These are phyloP conservation scores for Candolleomyces eurysporus DNA, from an alignment of 768 basidiomycete species.

Conservation along the genomic window DNA sequence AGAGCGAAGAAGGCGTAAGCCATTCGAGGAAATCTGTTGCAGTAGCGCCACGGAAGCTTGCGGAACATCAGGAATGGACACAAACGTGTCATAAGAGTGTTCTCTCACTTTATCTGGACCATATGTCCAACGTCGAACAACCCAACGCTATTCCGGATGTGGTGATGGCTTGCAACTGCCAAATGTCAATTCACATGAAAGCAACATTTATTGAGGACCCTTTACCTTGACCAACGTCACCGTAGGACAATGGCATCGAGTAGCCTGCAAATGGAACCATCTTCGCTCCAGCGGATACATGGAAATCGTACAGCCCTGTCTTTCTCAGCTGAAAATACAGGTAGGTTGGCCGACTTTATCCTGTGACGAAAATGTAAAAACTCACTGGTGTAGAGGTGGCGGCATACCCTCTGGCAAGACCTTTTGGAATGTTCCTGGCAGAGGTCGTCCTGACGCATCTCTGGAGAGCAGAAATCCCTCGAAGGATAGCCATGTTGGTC, in stretches of 20 bases:
- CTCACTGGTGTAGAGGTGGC: slow-evolving; percentile 19
- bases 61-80: slow-evolving; percentile 7
- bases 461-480: slow-evolving; percentile 13
- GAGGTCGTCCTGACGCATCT: slow-evolving; percentile 1
- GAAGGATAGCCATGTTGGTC: slow-evolving; percentile 17
- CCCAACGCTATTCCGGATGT: slow-evolving; percentile 79
- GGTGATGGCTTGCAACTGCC: slow-evolving; percentile 84
- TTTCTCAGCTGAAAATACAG: slow-evolving; percentile 29
- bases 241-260: slow-evolving; percentile 90
- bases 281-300: slow-evolving; percentile 78
- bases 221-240: slow-evolving; percentile 72
- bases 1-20: slow-evolving; percentile 83
- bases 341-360: background rate
- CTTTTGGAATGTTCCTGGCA: background rate
- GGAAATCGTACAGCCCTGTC: slow-evolving; percentile 88
- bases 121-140: slow-evolving; percentile 99
- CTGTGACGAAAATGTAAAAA: background rate
- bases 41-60: slow-evolving; percentile 78
- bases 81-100: background rate
- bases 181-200: slow-evolving; percentile 6
- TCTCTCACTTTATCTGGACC: slow-evolving; percentile 82
- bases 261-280: slow-evolving; percentile 98
- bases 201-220: slow-evolving; percentile 6
- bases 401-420: slow-evolving; percentile 17
- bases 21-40: slow-evolving; percentile 82